These are phyloP conservation scores for Ordospora pajunii DNA, from an alignment of 371 early-diverging fungal species.

Conservation along the genomic window DNA sequence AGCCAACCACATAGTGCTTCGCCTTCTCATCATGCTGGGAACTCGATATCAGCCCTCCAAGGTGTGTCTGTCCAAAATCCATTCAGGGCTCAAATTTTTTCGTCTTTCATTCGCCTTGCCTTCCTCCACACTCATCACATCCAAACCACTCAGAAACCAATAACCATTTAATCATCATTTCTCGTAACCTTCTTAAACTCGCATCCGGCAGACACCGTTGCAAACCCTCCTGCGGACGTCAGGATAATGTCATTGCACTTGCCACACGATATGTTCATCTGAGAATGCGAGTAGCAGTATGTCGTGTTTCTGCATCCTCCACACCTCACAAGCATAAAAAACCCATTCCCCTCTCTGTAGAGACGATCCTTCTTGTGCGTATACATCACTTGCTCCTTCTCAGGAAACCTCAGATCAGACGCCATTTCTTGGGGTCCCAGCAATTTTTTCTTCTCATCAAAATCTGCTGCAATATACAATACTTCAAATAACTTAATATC, in stretches of 20 bases:
- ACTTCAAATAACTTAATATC: no score
- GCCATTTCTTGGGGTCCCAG: slow-evolving; percentile 19
- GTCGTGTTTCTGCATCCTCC: slow-evolving; percentile 84
- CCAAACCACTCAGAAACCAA: not conserved
- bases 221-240: slow-evolving; percentile 96
- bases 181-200: slow-evolving; percentile 42
- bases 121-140: not conserved
- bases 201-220: slow-evolving; percentile 60
- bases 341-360: slow-evolving; percentile 95
- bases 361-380: slow-evolving; percentile 96
- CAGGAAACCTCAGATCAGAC: slow-evolving; percentile 89
- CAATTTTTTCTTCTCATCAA: slow-evolving; percentile 3
- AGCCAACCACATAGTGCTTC: slow-evolving; percentile 1
- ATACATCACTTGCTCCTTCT: slow-evolving; percentile 77
- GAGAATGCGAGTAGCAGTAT: slow-evolving; percentile 93
- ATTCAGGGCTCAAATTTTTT: slow-evolving; percentile 14
- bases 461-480: not conserved
- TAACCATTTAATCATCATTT: slow-evolving; percentile 15
- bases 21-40: slow-evolving; percentile 35
- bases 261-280: slow-evolving; percentile 86
- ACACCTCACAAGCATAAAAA: slow-evolving; percentile 99
- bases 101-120: not conserved
- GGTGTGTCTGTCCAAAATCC: slow-evolving; percentile 8
- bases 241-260: slow-evolving; percentile 85
- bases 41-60: slow-evolving; percentile 11